Evolutionary conservation across 352 stramenopile species (phyloP).

Genomic region (Pythium utonaiense): DNA sequence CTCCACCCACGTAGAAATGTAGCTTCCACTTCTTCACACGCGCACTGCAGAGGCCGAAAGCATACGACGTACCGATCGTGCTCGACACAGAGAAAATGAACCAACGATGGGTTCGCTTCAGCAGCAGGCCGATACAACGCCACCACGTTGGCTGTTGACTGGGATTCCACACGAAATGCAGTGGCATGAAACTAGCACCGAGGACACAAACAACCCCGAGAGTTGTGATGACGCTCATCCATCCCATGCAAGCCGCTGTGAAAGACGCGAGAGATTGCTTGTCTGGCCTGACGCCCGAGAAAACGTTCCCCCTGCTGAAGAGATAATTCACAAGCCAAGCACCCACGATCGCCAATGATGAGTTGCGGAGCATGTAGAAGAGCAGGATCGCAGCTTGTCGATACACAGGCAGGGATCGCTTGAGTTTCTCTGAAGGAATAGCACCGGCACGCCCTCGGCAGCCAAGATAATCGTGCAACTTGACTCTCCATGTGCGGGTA

Average conservation of each 20-base stretch:
- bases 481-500: no score
- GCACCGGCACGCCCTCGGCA: no score
- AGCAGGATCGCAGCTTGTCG: neutral
- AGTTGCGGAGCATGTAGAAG: neutral
- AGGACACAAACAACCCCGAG: neutral
- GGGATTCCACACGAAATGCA: neutral
- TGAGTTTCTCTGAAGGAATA: no score
- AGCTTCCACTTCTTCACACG: neutral
- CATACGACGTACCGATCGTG: neutral
- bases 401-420: no score
- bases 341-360: neutral
- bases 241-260: neutral
- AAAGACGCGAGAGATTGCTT: constrained; percentile 1
- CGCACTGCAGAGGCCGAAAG: neutral
- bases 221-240: neutral
- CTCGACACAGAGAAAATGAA: neutral
- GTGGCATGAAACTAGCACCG: neutral
- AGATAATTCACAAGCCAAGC: neutral
- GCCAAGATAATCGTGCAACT: no score
- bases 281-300: neutral
- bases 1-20: constrained; percentile 2
- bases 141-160: neutral
- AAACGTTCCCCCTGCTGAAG: neutral
- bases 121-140: neutral
- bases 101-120: neutral